phyloP scores from a whole-genome alignment of 805 yeast species.

The Starmera quercuum region DNA sequence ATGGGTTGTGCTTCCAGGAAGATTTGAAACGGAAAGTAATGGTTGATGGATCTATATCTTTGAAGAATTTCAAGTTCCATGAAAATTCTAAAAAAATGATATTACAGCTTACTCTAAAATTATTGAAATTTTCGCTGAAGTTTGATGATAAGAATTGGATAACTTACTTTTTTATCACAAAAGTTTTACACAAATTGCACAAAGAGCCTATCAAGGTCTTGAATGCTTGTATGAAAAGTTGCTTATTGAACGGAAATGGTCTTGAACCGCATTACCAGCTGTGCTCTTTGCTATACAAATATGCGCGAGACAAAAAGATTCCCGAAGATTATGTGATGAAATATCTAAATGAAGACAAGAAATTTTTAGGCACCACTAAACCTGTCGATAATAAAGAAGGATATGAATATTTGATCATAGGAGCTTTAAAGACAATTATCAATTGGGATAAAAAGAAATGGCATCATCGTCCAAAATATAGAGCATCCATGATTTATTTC shows the following conservation, averaged over 20 bases:
- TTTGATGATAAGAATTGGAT: constrained; percentile 50
- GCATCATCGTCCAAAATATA: constrained; percentile 82
- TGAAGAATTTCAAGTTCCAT: not conserved
- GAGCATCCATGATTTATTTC: constrained; percentile 55
- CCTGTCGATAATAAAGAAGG: constrained; percentile 11
- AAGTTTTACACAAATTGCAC: constrained; percentile 45
- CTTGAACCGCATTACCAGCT: constrained; percentile 75
- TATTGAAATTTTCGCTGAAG: constrained; percentile 40
- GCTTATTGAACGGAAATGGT: constrained; percentile 29
- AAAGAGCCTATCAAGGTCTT: constrained; percentile 27
- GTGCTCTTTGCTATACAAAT: constrained; percentile 52
- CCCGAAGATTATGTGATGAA: constrained; percentile 28
- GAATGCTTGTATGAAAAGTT: constrained; percentile 35
- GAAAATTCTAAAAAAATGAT: constrained; percentile 3
- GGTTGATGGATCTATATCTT: constrained; percentile 3
- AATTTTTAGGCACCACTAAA: constrained; percentile 15
- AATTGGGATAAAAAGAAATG: constrained; percentile 73
- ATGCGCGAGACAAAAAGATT: constrained; percentile 31
- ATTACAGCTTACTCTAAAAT: constrained; percentile 31
- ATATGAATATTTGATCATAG: constrained; percentile 33
- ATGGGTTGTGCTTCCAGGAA: constrained; percentile 42
- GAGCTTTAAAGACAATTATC: constrained; percentile 39
- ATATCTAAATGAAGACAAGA: constrained; percentile 30
- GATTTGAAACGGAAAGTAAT: constrained; percentile 17
- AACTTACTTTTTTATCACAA: constrained; percentile 48